Evolutionary conservation across 768 basidiomycete species (phyloP), one percentile per base, ranked within the genome.

Genomic region (Lactarius indigo): DNA sequence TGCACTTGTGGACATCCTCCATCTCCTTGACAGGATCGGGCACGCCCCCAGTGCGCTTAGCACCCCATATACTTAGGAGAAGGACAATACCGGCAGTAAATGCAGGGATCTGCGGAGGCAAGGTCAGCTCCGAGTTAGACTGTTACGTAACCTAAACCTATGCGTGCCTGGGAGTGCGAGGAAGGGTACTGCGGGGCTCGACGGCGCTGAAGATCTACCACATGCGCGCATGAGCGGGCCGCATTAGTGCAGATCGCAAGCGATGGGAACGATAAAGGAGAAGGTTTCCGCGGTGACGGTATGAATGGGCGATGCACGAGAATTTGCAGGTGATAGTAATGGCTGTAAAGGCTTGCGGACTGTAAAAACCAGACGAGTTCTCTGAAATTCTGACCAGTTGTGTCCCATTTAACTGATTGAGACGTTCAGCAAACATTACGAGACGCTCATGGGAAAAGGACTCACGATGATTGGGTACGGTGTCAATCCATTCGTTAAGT

Each of bases 201-300:
- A 41, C 74, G 69, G 23, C 76, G 75, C 15, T 74, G 70, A 4
- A 73, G 71, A 62, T 83, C 81, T 61, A 81, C 72, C 35, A 85
- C 78, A 65, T 81, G 81, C 20, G 75, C 73, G 26, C 77, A 79
- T 0, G 82, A 81, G 5, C 83, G 75, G 8, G 83, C 80, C 5
- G 83, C 83, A 64, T 83, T 84, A 42, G 79, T 77, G 73, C 82
- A 84, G 65, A 84, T 83, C 0, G 82, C 81, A 20, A 84, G 76
- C 0, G 81, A 83, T 9, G 83, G 81, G 68, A 82, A 78, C 2
- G 76, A 73, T 10, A 78, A 63, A 2, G 73, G 72, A 1, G 75
- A 73, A 0, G 76, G 75, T 30, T 76, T 75, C 18, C 73, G 65
- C 1, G 78, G 76, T 0, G 78, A 75, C 2, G 79, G 80, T 65